Conservation (phyloP, 2,329 filamentous ascomycete genomes). For the Venturia aucupariae region DNA sequence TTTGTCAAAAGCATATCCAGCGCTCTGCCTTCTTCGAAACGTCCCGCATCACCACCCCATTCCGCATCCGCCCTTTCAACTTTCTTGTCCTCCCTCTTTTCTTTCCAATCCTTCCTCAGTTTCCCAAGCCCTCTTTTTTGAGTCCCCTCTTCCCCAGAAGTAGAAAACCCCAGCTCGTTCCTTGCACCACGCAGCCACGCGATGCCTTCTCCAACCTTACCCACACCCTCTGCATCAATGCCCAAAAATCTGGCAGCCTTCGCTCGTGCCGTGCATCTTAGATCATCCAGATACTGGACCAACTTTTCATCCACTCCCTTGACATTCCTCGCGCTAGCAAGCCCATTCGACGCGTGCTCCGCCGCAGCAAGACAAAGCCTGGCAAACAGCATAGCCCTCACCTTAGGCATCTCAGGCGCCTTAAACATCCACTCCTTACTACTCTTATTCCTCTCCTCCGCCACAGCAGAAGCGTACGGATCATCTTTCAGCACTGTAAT, state of each 20-base stretch:
- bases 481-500: constrained; percentile 90
- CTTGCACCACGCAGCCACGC: constrained; percentile 77
- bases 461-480: constrained; percentile 74
- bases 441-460: constrained; percentile 70
- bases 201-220: constrained; percentile 73
- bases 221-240: constrained; percentile 76
- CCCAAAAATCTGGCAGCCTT: constrained; percentile 86
- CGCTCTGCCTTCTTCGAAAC: constrained; percentile 73
- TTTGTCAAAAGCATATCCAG: constrained; percentile 80
- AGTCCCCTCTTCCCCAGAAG: constrained; percentile 31
- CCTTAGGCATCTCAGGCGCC: constrained; percentile 76
- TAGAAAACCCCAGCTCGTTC: constrained; percentile 58
- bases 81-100: constrained; percentile 69
- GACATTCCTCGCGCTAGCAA: constrained; percentile 37
- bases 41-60: constrained; percentile 80
- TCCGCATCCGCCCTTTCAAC: constrained; percentile 57
- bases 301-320: constrained; percentile 54
- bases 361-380: constrained; percentile 78
- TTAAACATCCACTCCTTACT: constrained; percentile 97
- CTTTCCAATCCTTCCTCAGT: constrained; percentile 64
- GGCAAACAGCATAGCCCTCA: constrained; percentile 79
- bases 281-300: constrained; percentile 63
- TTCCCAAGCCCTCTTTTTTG: constrained; percentile 51
- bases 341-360: constrained; percentile 73
- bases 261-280: constrained; percentile 65